Base-by-base conservation (phyloP, 192 early-diverging fungal genomes). In the Backusella circina region DNA sequence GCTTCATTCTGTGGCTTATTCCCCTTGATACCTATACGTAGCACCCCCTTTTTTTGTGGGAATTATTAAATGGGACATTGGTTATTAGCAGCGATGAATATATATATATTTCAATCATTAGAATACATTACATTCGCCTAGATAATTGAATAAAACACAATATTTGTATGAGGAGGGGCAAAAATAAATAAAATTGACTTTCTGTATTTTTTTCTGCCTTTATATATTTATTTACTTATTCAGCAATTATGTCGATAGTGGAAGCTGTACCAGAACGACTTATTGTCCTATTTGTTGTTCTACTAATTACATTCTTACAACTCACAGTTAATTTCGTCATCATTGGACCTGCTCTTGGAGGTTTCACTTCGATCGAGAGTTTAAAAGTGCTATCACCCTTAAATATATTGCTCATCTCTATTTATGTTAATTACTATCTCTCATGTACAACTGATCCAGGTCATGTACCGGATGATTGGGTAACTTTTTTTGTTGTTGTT, bases 381-480 rank as follows among this genome's bases (percentile, higher is more conserved):
- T 18, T 66, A 10, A 37, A 66, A 37, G 33, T 90, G 18, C 86
- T 89, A 10, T 81, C 85, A n/a, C 90, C 90, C 5, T 95, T 96
- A 84, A 92, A 97, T 81, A 71, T 92, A 37, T 80, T 84, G 23
- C 84, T 94, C 7, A 77, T 88, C 35, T 86, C 90, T n/a, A 86
- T 96, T 18, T 92, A 88, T 80, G 85, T 90, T 83, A 95, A 97
- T 82, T 98, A 96, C 80, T 93, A 88, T 65, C 83, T 93, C 18
- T 91, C 92, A 5, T 90, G 87, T 68, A 82, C 77, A 0, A 92
- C 91, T 26, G 79, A 90, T 64, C 95, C 96, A 0, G 96, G 96
- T 10, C 73, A 81, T 23, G 89, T 92, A n/a, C 93, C 95, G 23
- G 72, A 80, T 2, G 71, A 77, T 26, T 87, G 84, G 84, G 86